Conservation (phyloP, 163 green algal genomes). For the Chlamydomonas reinhardtii region DNA sequence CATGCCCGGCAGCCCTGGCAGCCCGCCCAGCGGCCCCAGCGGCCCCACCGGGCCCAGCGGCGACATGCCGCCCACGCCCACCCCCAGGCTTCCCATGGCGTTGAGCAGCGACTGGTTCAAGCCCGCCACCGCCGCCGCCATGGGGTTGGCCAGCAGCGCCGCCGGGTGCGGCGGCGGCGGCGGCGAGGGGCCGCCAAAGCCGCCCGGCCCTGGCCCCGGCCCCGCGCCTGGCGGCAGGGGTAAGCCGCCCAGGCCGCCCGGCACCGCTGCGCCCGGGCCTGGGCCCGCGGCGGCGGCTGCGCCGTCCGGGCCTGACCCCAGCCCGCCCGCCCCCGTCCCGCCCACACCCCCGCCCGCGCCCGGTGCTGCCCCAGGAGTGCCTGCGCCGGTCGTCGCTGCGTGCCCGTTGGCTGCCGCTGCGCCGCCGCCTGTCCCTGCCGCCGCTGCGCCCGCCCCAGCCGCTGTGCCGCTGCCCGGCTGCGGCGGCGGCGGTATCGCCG, state of each 20-base stretch:
- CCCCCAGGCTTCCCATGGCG: slow-evolving; percentile 30
- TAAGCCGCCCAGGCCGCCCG: background rate
- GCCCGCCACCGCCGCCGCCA: slow-evolving; percentile 34
- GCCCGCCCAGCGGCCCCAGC: slow-evolving; percentile 17
- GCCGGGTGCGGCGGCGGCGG: slow-evolving; percentile 10
- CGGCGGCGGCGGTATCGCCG: too few relatives aligned
- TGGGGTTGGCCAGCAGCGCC: slow-evolving; percentile 36
- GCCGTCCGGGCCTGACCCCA: too few relatives aligned
- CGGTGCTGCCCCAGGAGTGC: too few relatives aligned
- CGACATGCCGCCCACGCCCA: slow-evolving; percentile 14
- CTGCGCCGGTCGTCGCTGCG: too few relatives aligned
- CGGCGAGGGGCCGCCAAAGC: background rate
- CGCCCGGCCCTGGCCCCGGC: background rate
- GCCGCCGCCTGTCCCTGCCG: too few relatives aligned
- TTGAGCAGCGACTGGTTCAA: slow-evolving; percentile 39
- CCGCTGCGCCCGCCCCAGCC: too few relatives aligned
- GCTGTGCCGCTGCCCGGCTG: too few relatives aligned
- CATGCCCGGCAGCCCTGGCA: slow-evolving; percentile 35
- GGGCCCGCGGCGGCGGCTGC: too few relatives aligned
- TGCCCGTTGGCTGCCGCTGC: too few relatives aligned
- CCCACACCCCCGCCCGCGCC: too few relatives aligned
- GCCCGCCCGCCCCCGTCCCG: too few relatives aligned
- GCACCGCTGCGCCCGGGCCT: too few relatives aligned
- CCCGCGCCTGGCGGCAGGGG: background rate
- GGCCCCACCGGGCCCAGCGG: slow-evolving; percentile 7